These are phyloP conservation scores for Pseudogymnoascus sp. DNA, from an alignment of 2,329 filamentous ascomycete genomes.

Conservation along the genomic window DNA sequence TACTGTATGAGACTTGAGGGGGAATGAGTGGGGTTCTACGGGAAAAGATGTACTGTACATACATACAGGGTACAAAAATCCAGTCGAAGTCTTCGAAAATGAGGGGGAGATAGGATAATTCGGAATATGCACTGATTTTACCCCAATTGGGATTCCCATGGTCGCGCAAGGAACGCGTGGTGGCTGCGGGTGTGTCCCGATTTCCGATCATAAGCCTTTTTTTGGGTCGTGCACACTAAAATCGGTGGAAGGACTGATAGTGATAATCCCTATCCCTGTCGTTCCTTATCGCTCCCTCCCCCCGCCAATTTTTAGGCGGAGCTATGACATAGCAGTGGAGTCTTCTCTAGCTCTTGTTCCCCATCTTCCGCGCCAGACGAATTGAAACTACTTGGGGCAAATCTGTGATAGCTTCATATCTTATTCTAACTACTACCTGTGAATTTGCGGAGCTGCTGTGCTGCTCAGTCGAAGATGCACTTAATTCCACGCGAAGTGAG, in stretches of 20 bases:
- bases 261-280: neutral
- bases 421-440: neutral
- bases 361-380: neutral
- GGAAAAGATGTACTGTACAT: neutral
- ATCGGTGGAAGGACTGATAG: neutral
- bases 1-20: neutral
- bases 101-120: neutral
- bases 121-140: neutral
- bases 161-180: neutral
- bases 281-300: neutral
- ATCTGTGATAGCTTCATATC: conserved; percentile 3
- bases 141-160: neutral
- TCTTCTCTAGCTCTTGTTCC: neutral
- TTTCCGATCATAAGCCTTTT: neutral
- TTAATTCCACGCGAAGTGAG: conserved; percentile 41
- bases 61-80: neutral
- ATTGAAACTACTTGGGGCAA: neutral
- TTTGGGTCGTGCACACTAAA: neutral
- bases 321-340: conserved; percentile 6
- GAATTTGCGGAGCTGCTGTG: neutral
- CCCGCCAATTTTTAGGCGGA: neutral
- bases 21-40: neutral
- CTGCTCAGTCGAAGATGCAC: conserved; percentile 32
- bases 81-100: neutral
- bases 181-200: neutral